Conservation (phyloP, 768 basidiomycete genomes). For the Rhodocollybia butyracea region DNA sequence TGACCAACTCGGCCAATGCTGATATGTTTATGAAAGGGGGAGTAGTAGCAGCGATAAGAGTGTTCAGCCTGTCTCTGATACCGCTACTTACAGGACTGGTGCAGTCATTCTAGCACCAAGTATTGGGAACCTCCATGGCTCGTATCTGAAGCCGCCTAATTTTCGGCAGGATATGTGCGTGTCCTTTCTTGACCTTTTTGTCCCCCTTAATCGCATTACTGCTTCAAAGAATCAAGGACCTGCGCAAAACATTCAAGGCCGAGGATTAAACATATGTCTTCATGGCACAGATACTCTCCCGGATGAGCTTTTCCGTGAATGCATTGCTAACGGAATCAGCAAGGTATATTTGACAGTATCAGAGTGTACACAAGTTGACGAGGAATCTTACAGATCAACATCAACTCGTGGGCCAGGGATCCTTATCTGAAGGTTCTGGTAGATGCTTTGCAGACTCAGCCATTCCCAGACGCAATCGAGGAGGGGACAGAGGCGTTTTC, state of each 20-base stretch:
- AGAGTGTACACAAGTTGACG: neutral
- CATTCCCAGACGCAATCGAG: constrained; percentile 45
- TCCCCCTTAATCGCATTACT: neutral
- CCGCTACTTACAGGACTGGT: constrained; percentile 30
- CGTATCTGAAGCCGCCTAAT: constrained; percentile 42
- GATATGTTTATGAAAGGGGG: constrained; percentile 39
- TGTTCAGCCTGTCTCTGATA: neutral
- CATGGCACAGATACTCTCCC: constrained; percentile 45
- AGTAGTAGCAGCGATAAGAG: no score
- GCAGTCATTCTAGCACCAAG: constrained; percentile 44
- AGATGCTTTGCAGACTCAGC: constrained; percentile 28
- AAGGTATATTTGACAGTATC: constrained; percentile 24
- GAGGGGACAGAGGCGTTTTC: constrained; percentile 41
- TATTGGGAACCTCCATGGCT: constrained; percentile 46
- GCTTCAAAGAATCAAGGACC: constrained; percentile 30
- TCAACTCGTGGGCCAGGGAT: constrained; percentile 46
- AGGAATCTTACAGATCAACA: constrained; percentile 25
- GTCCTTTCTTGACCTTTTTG: neutral
- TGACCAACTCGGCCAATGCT: constrained; percentile 41
- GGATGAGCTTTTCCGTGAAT: constrained; percentile 40
- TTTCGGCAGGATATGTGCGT: constrained; percentile 42
- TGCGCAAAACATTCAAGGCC: constrained; percentile 31
- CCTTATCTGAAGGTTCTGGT: constrained; percentile 35
- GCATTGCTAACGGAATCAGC: constrained; percentile 43
- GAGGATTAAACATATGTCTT: constrained; percentile 33